phyloP scores from a whole-genome alignment of 805 yeast genomes.

The Limtongozyma cylindracea region DNA sequence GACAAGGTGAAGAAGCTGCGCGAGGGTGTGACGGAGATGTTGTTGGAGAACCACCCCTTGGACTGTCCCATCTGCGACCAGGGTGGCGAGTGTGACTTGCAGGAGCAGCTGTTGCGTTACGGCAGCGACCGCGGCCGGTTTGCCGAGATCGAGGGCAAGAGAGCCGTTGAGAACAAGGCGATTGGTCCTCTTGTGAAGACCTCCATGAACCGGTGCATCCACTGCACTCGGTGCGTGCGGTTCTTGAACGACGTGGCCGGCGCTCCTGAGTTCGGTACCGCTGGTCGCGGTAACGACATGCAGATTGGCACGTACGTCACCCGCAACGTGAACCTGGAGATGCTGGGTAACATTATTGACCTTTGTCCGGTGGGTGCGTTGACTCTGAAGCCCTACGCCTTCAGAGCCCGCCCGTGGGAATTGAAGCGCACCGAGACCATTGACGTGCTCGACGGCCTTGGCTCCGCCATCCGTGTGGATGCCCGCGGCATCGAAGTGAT shows the following conservation, averaged over 20 bases:
- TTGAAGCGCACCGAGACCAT: slow-evolving; percentile 70
- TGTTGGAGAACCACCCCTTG: slow-evolving; percentile 70
- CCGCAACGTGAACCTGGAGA: slow-evolving; percentile 60
- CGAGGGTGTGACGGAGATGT: slow-evolving; percentile 79
- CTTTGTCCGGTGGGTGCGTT: slow-evolving; percentile 85
- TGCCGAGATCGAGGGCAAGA: slow-evolving; percentile 56
- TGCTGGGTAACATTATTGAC: slow-evolving; percentile 72
- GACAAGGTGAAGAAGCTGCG: slow-evolving; percentile 64
- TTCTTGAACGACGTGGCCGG: slow-evolving; percentile 83
- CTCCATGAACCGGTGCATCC: slow-evolving; percentile 81
- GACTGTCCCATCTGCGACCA: slow-evolving; percentile 89
- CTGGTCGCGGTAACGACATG: slow-evolving; percentile 83
- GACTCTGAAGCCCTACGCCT: slow-evolving; percentile 79
- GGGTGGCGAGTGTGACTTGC: slow-evolving; percentile 87
- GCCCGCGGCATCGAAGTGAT: slow-evolving; percentile 71
- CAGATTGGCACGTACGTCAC: slow-evolving; percentile 80
- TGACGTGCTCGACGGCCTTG: slow-evolving; percentile 66
- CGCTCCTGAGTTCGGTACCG: slow-evolving; percentile 72
- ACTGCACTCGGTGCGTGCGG: slow-evolving; percentile 78
- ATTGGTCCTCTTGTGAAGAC: slow-evolving; percentile 78
- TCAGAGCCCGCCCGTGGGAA: slow-evolving; percentile 86
- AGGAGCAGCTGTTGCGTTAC: slow-evolving; percentile 64
- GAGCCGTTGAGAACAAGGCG: slow-evolving; percentile 80
- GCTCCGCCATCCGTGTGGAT: slow-evolving; percentile 66
- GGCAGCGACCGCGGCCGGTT: slow-evolving; percentile 78